A percentile compares a stretch with the other conserved stretches of the same genome.
These are phyloP conservation scores for Helianthus tuberosus DNA, from an alignment of 129 eudicot species.

Conservation along the genomic window DNA sequence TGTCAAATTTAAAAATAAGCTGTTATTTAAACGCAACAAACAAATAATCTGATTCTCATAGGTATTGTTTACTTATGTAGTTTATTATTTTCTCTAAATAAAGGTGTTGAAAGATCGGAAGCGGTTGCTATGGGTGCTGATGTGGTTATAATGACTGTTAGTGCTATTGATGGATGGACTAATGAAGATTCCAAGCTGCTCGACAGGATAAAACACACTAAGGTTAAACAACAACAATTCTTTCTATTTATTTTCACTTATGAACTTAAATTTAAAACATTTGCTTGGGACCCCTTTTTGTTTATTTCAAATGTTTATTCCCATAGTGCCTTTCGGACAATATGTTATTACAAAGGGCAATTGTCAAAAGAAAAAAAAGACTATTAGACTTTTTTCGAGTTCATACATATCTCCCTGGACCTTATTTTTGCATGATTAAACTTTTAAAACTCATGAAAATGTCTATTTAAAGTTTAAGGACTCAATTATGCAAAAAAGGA, in stretches of 20 bases:
- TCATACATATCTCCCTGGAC: not conserved
- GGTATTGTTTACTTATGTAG: not conserved
- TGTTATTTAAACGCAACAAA: not conserved
- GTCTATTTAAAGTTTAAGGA: not conserved
- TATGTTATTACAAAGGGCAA: not conserved
- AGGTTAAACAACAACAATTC: slow-evolving; percentile 41
- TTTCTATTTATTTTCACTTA: not conserved
- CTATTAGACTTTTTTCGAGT: not conserved
- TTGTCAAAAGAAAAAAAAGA: not conserved
- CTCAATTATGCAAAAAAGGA: no score
- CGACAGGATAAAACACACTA: slow-evolving; percentile 54
- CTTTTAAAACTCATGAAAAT: not conserved
- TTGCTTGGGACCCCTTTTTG: not conserved
- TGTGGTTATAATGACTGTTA: slow-evolving; percentile 79
- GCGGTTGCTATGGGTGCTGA: slow-evolving; percentile 92
- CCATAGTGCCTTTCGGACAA: not conserved
- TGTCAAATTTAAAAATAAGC: no score
- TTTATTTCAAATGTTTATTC: not conserved
- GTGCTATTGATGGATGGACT: slow-evolving; percentile 98
- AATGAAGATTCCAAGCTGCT: slow-evolving; percentile 70
- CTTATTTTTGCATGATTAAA: not conserved
- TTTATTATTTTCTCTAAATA: slow-evolving; percentile 12
- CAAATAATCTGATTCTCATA: slow-evolving; percentile 1
- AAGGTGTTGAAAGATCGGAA: slow-evolving; percentile 96
- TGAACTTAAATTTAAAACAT: not conserved